Evolutionary conservation across 352 stramenopile genomes (phyloP).

Genomic region (Phytophthora tentaculata): DNA sequence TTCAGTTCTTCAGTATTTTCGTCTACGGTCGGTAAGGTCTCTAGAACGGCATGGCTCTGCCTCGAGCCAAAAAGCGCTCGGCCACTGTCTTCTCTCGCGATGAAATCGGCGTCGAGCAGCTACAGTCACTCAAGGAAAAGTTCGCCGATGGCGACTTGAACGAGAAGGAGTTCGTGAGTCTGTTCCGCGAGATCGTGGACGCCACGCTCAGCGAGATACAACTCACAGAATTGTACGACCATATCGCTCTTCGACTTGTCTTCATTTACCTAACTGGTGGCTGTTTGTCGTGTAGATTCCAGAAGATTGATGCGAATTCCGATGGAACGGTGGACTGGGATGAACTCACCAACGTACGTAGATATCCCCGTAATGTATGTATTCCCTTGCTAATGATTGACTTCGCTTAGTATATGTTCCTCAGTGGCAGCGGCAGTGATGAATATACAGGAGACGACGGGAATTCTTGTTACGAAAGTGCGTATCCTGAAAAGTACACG

Average conservation of each 20-base stretch:
- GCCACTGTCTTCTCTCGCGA: constrained; percentile 78
- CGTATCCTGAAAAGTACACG: constrained; percentile 57
- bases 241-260: not conserved
- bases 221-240: constrained; percentile 77
- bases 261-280: not conserved
- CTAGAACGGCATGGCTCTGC: constrained; percentile 24
- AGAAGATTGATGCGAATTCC: constrained; percentile 91
- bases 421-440: constrained; percentile 69
- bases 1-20: constrained; percentile 30
- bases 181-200: constrained; percentile 85
- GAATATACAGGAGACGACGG: constrained; percentile 72
- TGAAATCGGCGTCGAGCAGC: constrained; percentile 82
- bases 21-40: not conserved
- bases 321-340: constrained; percentile 90
- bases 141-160: constrained; percentile 85
- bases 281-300: constrained; percentile 50
- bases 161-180: constrained; percentile 85
- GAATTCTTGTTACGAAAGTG: constrained; percentile 70
- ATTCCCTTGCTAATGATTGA: not conserved
- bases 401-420: constrained; percentile 76
- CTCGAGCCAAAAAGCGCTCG: constrained; percentile 48
- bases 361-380: not conserved
- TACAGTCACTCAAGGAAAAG: constrained; percentile 86
- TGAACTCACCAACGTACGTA: constrained; percentile 84
- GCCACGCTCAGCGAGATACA: constrained; percentile 79